Evolutionary conservation across 2,329 filamentous ascomycete species (phyloP), one percentile per base, ranked within the genome.

Genomic region (Neodidymelliopsis sp.): DNA sequence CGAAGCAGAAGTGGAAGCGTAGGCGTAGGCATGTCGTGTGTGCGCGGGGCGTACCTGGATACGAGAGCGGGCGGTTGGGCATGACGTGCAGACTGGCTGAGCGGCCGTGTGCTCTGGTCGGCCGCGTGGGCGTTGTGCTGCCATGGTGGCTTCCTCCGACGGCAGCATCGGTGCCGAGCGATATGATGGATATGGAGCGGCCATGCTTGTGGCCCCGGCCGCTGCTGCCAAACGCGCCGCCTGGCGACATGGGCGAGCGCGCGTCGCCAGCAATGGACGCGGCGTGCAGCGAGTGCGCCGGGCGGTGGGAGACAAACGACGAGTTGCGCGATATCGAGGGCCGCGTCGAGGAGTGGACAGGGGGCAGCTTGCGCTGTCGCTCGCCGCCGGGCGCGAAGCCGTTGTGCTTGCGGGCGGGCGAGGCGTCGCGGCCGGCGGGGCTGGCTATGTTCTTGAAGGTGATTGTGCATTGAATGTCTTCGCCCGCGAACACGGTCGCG

Each of bases 381-480:
- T 74, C 71, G 31, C 65, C 65, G 44, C 64, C 66, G 5, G 58
- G 58, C 49, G 59, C 60, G 42, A 69, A 69, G 53, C 73, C 70
- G 60, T 75, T 75, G 35, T 64, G 60, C 38, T 64, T 65, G 56
- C 63, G 62, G 40, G 54, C 52, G 33, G 63, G 61, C 43, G 63
- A 66, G 54, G 66, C 59, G 49, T 69, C 66, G 57, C 56, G 56
- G n/a, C 67, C 65, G 16, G 67, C 57, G n/a, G 84, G 81, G 56
- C 66, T 73, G 22, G 82, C 78, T 38, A 92, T 82, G 72, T 99
- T 99, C 76, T 89, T 93, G 77, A 99, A 99, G 39, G 90, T 97
- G 73, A 99, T 96, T 60, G 87, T 91, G 76, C 94, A 97, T 77
- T 92, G 90, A 68, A 97, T 84, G 69, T 96, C 89, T 79, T 99